These are phyloP conservation scores for Plenodomus lindquistii DNA, from an alignment of 2,329 filamentous ascomycete genomes.

Conservation along the genomic window DNA sequence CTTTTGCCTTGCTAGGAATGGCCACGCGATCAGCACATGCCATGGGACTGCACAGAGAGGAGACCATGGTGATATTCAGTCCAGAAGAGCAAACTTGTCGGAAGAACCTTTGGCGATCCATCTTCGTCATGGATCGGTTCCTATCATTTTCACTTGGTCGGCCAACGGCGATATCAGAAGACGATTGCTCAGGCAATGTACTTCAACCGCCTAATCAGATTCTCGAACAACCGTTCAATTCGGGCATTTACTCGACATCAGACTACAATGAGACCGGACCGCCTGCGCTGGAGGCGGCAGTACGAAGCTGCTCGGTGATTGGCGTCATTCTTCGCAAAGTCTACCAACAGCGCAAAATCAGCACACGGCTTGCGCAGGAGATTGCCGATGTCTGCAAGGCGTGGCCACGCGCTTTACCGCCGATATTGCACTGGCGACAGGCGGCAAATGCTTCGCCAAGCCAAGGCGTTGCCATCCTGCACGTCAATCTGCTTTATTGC, in stretches of 20 bases:
- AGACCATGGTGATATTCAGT: conserved; percentile 60
- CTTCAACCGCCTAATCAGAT: conserved; percentile 36
- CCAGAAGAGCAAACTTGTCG: conserved; percentile 53
- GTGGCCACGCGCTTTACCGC: conserved; percentile 56
- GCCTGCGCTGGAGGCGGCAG: conserved; percentile 57
- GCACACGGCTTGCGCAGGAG: conserved; percentile 60
- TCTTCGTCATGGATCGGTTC: conserved; percentile 68
- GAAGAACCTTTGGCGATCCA: conserved; percentile 65
- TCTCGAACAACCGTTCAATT: conserved; percentile 21
- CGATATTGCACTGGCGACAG: conserved; percentile 56
- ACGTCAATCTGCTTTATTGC: conserved; percentile 64
- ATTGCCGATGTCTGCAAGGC: conserved; percentile 59
- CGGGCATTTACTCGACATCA: conserved; percentile 12
- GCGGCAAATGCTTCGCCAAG: conserved; percentile 51
- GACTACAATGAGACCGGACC: conserved; percentile 42
- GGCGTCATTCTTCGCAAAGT: conserved; percentile 62
- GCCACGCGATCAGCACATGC: conserved; percentile 66
- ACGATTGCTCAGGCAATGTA: conserved; percentile 61
- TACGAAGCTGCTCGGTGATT: conserved; percentile 62
- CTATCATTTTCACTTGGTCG: conserved; percentile 65
- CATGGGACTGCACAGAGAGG: conserved; percentile 64
- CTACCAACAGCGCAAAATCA: conserved; percentile 64
- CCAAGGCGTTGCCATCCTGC: conserved; percentile 63
- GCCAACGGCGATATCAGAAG: conserved; percentile 64
- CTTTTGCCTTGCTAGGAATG: conserved; percentile 64